These are phyloP conservation scores for Trichocladium antarcticum DNA, from an alignment of 495 filamentous ascomycete species.

Conservation along the genomic window DNA sequence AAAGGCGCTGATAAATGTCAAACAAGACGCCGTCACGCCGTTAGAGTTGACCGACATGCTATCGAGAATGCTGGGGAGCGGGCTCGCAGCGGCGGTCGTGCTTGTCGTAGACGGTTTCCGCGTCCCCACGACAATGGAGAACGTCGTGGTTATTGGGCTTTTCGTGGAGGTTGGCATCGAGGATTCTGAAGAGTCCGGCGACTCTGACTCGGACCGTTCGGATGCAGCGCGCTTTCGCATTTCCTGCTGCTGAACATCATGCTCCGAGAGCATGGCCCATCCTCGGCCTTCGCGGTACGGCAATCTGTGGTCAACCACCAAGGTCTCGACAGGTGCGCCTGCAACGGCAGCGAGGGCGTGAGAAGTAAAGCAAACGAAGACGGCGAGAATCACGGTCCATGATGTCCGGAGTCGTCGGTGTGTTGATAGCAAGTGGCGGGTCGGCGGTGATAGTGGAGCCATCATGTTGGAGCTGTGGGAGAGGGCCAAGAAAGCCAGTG, in stretches of 20 bases:
- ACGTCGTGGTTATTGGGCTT: conserved; percentile 25
- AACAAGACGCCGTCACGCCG: conserved; percentile 38
- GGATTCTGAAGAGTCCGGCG: not conserved
- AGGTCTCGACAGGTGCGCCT: conserved; percentile 23
- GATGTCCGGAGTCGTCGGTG: conserved; percentile 19
- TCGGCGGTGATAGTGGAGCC: conserved; percentile 10
- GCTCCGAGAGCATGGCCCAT: conserved; percentile 32
- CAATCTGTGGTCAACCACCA: conserved; percentile 30
- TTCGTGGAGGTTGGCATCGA: conserved; percentile 1
- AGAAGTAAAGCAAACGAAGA: conserved; percentile 27
- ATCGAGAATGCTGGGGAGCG: conserved; percentile 63
- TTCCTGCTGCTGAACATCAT: conserved; percentile 20
- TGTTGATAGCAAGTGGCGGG: conserved; percentile 8
- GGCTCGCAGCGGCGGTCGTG: conserved; percentile 23
- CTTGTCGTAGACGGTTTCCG: conserved; percentile 20
- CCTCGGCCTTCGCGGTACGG: conserved; percentile 23
- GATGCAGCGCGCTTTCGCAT: conserved; percentile 8
- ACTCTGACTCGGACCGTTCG: not conserved
- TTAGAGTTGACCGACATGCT: conserved; percentile 59
- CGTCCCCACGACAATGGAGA: conserved; percentile 29
- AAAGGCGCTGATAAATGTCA: conserved; percentile 57
- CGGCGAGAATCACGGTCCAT: conserved; percentile 26
- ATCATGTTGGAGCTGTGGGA: conserved; percentile 20
- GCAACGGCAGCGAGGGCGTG: conserved; percentile 20
- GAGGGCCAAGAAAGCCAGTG: conserved; percentile 8